These are phyloP conservation scores for Nicotiana obtusifolia DNA, from an alignment of 257 asterid species.

Conservation along the genomic window DNA sequence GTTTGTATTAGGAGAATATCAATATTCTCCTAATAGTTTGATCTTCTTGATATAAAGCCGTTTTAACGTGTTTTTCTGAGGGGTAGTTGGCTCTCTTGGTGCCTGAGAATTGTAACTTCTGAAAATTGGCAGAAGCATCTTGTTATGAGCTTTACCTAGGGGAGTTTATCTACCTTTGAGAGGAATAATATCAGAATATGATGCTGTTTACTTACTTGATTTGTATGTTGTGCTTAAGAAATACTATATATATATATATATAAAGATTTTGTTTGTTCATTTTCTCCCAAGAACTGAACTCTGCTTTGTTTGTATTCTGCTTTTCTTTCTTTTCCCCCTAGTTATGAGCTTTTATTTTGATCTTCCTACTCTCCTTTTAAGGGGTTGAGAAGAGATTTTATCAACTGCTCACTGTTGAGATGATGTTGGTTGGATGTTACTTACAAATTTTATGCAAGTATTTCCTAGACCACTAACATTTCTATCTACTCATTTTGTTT, in stretches of 20 bases:
- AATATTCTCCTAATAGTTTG: no score
- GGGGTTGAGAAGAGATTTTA: background rate
- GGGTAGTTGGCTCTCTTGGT: background rate
- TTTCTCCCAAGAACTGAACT: background rate
- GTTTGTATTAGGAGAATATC: no score
- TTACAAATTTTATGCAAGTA: no score
- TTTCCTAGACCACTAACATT: no score
- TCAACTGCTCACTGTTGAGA: no score
- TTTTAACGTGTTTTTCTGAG: background rate
- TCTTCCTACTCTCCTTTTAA: background rate
- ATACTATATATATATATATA: slow-evolving; percentile 6
- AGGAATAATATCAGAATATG: slow-evolving; percentile 6
- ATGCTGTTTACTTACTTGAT: background rate
- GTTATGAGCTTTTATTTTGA: background rate
- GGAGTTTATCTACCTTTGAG: background rate
- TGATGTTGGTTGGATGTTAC: no score
- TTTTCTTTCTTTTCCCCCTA: background rate
- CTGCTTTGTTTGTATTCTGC: background rate
- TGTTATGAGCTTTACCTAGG: background rate
- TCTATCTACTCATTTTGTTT: no score
- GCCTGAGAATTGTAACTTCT: background rate
- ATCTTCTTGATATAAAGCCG: background rate
- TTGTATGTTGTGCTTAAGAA: slow-evolving; percentile 16
- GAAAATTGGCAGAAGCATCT: background rate
- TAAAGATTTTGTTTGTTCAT: background rate